phyloP scores from a whole-genome alignment of 208 protist genomes.

The Crithidia thermophila region DNA sequence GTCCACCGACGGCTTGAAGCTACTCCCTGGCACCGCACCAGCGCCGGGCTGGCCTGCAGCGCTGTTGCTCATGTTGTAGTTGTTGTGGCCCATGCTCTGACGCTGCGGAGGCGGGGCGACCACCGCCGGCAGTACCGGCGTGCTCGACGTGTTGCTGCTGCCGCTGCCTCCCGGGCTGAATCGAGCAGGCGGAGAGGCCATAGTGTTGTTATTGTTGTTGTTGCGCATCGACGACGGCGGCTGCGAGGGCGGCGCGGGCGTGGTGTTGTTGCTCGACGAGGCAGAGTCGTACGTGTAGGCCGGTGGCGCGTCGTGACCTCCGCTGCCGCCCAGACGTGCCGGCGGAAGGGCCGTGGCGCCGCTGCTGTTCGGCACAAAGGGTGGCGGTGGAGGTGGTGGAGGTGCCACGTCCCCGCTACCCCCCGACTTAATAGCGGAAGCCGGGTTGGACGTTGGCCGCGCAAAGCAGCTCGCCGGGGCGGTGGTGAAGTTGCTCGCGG shows the following conservation, averaged over 20 bases:
- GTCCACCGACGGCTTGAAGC: constrained; percentile 50
- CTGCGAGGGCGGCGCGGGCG: not conserved
- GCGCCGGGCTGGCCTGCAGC: not conserved
- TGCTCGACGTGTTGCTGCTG: not conserved
- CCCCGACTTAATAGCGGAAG: not conserved
- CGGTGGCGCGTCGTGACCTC: constrained; percentile 14
- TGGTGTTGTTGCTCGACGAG: constrained; percentile 8
- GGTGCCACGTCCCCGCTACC: not conserved
- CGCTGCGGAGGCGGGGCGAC: not conserved
- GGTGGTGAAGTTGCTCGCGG: constrained; percentile 7
- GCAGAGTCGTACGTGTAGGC: constrained; percentile 3
- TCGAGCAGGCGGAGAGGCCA: not conserved
- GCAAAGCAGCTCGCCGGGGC: constrained; percentile 24
- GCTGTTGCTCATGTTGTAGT: constrained; percentile 21
- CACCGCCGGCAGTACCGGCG: constrained; percentile 3
- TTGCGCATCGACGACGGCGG: no score
- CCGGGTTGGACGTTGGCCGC: not conserved
- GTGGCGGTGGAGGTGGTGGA: not conserved
- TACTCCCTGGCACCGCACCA: not conserved
- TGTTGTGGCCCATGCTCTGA: not conserved
- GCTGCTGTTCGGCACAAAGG: not conserved
- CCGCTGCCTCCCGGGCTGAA: no score
- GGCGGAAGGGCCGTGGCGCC: not conserved
- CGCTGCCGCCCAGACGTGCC: no score
- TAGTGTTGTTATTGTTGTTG: not conserved